Evolutionary conservation across 768 basidiomycete genomes (phyloP).

Genomic region (Phanerochaete carnosa): DNA sequence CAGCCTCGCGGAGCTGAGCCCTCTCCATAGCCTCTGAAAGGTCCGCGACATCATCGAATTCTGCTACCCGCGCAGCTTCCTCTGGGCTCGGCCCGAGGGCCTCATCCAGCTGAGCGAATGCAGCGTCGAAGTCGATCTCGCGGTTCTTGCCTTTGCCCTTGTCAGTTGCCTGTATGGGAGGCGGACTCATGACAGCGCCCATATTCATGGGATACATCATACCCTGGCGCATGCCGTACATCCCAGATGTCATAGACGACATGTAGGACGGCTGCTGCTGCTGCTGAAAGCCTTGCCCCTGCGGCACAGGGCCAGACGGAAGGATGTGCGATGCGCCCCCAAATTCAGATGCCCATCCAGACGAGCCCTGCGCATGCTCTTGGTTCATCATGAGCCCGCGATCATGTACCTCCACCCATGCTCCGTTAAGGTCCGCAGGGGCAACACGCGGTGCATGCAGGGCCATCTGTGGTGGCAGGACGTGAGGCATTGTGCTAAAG

Average conservation of each 20-base stretch:
- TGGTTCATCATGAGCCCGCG: constrained; percentile 27
- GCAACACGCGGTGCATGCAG: constrained; percentile 22
- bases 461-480: constrained; percentile 30
- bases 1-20: constrained; percentile 16
- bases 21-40: constrained; percentile 36
- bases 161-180: constrained; percentile 24
- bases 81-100: constrained; percentile 42
- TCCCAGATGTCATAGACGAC: constrained; percentile 17
- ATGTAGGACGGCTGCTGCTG: constrained; percentile 12
- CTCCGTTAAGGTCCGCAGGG: constrained; percentile 38
- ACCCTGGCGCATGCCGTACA: constrained; percentile 31
- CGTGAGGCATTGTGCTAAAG: constrained; percentile 15
- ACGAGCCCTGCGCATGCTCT: constrained; percentile 16
- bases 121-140: constrained; percentile 82
- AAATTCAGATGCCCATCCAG: constrained; percentile 5
- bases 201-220: constrained; percentile 15
- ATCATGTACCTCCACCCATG: constrained; percentile 38
- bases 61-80: constrained; percentile 49
- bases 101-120: constrained; percentile 67
- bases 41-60: constrained; percentile 42
- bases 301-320: constrained; percentile 22
- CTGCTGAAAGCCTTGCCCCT: constrained; percentile 19
- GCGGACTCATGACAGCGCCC: constrained; percentile 2
- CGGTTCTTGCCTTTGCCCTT: constrained; percentile 80
- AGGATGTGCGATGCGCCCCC: constrained; percentile 29